Evolutionary conservation across 2,329 filamentous ascomycete genomes (phyloP).

Genomic region (Cladosporium sp.): DNA sequence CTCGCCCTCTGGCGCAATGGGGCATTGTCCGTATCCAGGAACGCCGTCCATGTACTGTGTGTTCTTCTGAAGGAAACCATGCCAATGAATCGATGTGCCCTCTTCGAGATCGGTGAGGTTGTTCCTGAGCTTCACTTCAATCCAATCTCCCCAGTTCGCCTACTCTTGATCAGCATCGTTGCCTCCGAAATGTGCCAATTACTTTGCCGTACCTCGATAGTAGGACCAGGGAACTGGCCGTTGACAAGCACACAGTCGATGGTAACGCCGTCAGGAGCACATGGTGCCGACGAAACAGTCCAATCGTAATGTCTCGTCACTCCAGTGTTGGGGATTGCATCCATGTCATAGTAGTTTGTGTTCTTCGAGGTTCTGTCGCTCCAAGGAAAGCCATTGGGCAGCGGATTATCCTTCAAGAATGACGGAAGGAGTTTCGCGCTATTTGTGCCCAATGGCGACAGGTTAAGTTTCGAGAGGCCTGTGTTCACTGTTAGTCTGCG

Average conservation of each 20-base stretch:
- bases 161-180: too few relatives aligned
- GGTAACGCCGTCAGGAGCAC: constrained; percentile 24
- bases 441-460: constrained; percentile 16
- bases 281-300: constrained; percentile 16
- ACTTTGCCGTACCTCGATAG: constrained; percentile 14
- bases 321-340: constrained; percentile 23
- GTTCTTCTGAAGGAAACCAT: constrained; percentile 29
- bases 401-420: constrained; percentile 15
- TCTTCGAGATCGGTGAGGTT: constrained; percentile 24
- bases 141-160: constrained; percentile 37
- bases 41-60: constrained; percentile 35
- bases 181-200: too few relatives aligned
- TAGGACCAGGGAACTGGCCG: constrained; percentile 19
- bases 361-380: constrained; percentile 19
- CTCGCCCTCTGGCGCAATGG: constrained; percentile 35
- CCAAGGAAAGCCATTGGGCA: constrained; percentile 21
- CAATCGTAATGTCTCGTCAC: constrained; percentile 25
- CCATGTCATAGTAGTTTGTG: constrained; percentile 23
- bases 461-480: background rate
- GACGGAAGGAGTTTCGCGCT: constrained; percentile 11
- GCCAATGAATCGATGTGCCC: constrained; percentile 40
- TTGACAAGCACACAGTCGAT: constrained; percentile 19
- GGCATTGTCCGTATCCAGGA: constrained; percentile 35
- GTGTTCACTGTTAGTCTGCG: background rate
- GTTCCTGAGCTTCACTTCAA: constrained; percentile 31